Percentiles rank a stretch among this genome's conserved stretches.
These are phyloP conservation scores for Candida germanica DNA, from an alignment of 805 yeast species.

Conservation along the genomic window DNA sequence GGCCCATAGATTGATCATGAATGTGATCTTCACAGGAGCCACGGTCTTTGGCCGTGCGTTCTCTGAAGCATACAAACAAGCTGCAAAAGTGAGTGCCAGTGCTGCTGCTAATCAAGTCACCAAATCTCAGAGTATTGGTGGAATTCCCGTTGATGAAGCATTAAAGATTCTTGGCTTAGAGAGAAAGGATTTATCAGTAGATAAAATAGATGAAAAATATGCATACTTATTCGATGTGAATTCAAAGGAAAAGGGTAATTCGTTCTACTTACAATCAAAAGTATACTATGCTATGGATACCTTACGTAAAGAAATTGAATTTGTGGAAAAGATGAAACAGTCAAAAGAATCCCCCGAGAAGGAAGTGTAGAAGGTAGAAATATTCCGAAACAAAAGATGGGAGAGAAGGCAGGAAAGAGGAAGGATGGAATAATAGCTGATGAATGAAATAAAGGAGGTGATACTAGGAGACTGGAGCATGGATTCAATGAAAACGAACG, in stretches of 20 bases:
- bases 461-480: too few relatives aligned
- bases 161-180: constrained; percentile 86
- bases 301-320: constrained; percentile 72
- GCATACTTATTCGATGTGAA: constrained; percentile 83
- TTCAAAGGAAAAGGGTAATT: constrained; percentile 92
- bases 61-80: constrained; percentile 94
- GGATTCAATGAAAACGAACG: too few relatives aligned
- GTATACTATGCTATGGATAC: constrained; percentile 94
- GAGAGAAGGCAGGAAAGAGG: too few relatives aligned
- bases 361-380: too few relatives aligned
- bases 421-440: too few relatives aligned
- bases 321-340: constrained; percentile 43
- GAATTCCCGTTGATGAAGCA: constrained; percentile 85
- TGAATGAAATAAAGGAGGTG: too few relatives aligned
- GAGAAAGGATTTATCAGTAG: constrained; percentile 48
- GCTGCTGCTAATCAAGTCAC: constrained; percentile 44
- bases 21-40: constrained; percentile 91
- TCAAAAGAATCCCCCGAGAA: too few relatives aligned
- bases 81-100: constrained; percentile 88
- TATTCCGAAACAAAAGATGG: too few relatives aligned
- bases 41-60: constrained; percentile 95
- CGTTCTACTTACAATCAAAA: constrained; percentile 89
- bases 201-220: constrained; percentile 66
- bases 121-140: constrained; percentile 60
- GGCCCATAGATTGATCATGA: constrained; percentile 92